Conservation (phyloP, 148 eudicot genomes). For the Diospyros kaki region DNA sequence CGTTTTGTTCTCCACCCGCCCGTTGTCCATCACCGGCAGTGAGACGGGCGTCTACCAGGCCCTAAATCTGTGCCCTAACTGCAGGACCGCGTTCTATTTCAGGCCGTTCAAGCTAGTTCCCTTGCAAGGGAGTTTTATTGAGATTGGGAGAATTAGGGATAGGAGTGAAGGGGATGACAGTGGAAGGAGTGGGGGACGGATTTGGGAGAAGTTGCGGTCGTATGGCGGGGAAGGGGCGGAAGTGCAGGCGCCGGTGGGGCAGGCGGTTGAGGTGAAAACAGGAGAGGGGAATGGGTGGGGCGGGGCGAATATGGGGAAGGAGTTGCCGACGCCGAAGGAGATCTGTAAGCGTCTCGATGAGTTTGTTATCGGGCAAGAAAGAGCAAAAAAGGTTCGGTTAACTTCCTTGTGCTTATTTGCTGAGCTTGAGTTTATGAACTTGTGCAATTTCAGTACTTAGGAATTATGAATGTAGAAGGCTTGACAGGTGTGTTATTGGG, state of each 20-base stretch:
- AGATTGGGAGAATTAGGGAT: slow-evolving; percentile 64
- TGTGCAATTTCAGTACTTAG: too few species aligned
- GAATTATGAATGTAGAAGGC: too few species aligned
- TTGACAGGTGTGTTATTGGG: too few species aligned
- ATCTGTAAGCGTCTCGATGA: slow-evolving; percentile 62
- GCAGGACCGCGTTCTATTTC: slow-evolving; percentile 76
- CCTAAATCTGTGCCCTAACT: slow-evolving; percentile 57
- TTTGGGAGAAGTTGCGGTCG: slow-evolving; percentile 88
- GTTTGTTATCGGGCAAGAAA: slow-evolving; percentile 83
- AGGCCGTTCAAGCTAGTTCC: slow-evolving; percentile 69
- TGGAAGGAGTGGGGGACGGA: slow-evolving; percentile 25
- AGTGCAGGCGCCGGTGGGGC: background rate
- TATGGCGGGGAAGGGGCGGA: slow-evolving; percentile 40
- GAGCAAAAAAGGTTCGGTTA: slow-evolving; percentile 64
- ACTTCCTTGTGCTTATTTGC: background rate
- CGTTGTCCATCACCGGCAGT: slow-evolving; percentile 55
- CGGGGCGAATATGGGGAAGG: slow-evolving; percentile 51
- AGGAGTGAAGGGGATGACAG: slow-evolving; percentile 14
- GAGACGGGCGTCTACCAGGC: slow-evolving; percentile 70
- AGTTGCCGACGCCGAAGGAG: slow-evolving; percentile 79
- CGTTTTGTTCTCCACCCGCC: slow-evolving; percentile 76
- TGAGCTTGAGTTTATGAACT: too few species aligned
- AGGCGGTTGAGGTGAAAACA: slow-evolving; percentile 8
- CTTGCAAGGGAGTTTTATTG: slow-evolving; percentile 73
- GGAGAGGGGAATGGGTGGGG: slow-evolving; percentile 37